phyloP scores from a whole-genome alignment of 163 green algal species.

The Scenedesmus sp. region DNA sequence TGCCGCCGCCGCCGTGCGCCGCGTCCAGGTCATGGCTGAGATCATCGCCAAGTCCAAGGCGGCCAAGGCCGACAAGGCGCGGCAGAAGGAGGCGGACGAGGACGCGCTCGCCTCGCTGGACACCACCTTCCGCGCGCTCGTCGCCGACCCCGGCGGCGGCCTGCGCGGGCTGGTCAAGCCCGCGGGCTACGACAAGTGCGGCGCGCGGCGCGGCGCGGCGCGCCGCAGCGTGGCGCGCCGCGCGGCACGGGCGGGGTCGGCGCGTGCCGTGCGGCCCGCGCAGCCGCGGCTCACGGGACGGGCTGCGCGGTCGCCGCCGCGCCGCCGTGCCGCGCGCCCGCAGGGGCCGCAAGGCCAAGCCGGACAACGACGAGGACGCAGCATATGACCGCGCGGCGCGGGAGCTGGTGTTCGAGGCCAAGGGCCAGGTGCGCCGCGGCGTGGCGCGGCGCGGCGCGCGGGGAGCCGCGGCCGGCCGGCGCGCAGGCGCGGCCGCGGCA shows the following conservation, averaged over 20 bases:
- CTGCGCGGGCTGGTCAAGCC: constrained; percentile 58
- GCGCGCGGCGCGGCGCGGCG: too few relatives aligned
- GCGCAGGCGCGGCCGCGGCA: too few relatives aligned
- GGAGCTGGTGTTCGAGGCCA: constrained; percentile 86
- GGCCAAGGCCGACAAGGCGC: constrained; percentile 79
- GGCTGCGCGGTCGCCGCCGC: too few relatives aligned
- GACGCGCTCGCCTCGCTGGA: constrained; percentile 81
- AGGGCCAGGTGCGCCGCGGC: constrained; percentile 27
- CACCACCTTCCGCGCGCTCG: constrained; percentile 68
- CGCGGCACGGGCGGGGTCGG: too few relatives aligned
- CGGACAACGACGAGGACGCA: constrained; percentile 64
- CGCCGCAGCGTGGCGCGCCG: too few relatives aligned
- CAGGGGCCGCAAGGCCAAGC: constrained; percentile 58
- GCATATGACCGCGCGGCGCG: constrained; percentile 82
- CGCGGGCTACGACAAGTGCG: constrained; percentile 56
- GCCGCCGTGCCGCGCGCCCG: too few relatives aligned
- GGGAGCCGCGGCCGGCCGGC: too few relatives aligned
- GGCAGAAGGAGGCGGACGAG: constrained; percentile 91
- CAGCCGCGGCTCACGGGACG: too few relatives aligned
- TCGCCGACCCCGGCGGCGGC: constrained; percentile 23
- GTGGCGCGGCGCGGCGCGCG: too few relatives aligned
- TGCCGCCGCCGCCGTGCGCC: too few relatives aligned
- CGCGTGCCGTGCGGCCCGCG: too few relatives aligned
- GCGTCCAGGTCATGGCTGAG: constrained; percentile 93
- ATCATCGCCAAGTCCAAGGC: constrained; percentile 96